Base-by-base conservation (phyloP, 2,329 filamentous ascomycete species). In the Aspergillus persii region DNA sequence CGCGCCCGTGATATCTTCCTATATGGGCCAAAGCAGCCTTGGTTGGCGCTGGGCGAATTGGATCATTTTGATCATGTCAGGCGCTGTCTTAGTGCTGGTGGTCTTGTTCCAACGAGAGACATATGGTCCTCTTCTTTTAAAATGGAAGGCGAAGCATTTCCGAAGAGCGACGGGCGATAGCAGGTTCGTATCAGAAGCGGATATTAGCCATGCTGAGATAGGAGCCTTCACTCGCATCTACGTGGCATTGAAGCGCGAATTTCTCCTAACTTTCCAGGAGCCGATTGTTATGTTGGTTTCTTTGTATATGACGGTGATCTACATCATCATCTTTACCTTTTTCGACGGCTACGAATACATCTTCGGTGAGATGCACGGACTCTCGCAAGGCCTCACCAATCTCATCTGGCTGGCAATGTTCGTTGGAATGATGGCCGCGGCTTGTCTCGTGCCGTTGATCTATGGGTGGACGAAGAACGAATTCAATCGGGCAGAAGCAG, bases 281-380 rank as follows among this genome's bases (percentile, higher is more conserved):
- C 73, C 71, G 1, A 73, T 76, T 48, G 68, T 76, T 49, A 39
- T 71, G 4, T 57, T 75, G 9, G 68, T 73, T 36, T 65, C 68
- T 3, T 58, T 74, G 2, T 75, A 76, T 53, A 68, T 76, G 65
- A 69, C 67, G 5, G 63, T 75, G 4, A 56, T 76, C n/a, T 76
- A 75, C 59, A 72, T 75, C 46, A 64, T 74, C 18, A 60, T 76
- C 1, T 76, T 74, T 56, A 74, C 71, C 7, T 75, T 75, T 61
- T 70, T 76, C 46, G 79, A 80, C 11, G 82, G 81, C 1, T 84
- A 81, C 63, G 74, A 78, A 8, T 82, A 77, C 68, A 79, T 84
- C 66, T 84, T 85, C 71, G 70, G 72, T 33, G 73, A 81, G 3
- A 81, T 79, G 0, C 80, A 85, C 65, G 73, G 72, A 8, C 74